phyloP scores from a whole-genome alignment of 1,284 basidiomycete species.

The Rhodofomes roseus region DNA sequence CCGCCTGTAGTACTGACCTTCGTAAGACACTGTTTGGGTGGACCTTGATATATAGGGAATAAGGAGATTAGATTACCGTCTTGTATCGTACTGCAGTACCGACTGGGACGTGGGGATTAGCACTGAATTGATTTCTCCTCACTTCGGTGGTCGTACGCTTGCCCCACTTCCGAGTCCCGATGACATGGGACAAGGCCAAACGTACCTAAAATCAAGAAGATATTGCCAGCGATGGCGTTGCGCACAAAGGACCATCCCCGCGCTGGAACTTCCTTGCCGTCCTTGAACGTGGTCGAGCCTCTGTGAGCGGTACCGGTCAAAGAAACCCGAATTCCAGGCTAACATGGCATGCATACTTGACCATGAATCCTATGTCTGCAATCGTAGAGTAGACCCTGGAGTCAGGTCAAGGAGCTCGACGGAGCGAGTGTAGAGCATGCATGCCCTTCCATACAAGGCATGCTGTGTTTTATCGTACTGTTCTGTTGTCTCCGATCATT shows the following conservation, averaged over 20 bases:
- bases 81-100: too few relatives aligned
- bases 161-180: too few relatives aligned
- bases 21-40: too few relatives aligned
- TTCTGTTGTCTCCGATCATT: neutral
- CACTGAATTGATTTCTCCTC: too few relatives aligned
- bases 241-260: constrained; percentile 1
- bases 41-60: too few relatives aligned
- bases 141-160: too few relatives aligned
- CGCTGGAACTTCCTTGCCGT: neutral
- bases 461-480: neutral
- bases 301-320: neutral
- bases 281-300: neutral
- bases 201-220: constrained; percentile 2
- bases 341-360: neutral
- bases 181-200: too few relatives aligned
- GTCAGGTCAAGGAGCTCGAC: constrained; percentile 5
- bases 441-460: constrained; percentile 5
- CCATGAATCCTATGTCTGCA: constrained; percentile 5
- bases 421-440: constrained; percentile 3
- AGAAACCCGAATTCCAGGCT: neutral
- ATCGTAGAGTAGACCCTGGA: constrained; percentile 2
- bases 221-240: constrained; percentile 4
- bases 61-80: too few relatives aligned
- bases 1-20: neutral
- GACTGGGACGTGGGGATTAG: too few relatives aligned